Base-by-base conservation (phyloP, 306 rosid species). In the Glycine soja region DNA sequence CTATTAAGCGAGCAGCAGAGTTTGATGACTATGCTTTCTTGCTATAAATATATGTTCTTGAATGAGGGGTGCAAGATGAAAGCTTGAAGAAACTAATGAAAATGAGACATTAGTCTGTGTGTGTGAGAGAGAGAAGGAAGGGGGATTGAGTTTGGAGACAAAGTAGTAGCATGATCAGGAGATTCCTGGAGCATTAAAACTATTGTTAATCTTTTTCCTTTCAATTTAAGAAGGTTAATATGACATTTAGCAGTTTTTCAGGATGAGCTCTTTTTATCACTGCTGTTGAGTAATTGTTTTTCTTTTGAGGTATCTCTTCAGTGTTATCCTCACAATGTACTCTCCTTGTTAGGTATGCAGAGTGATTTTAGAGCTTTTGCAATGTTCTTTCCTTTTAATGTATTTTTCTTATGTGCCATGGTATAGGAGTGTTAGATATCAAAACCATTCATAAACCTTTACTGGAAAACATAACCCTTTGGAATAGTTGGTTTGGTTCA, bases 291-390 rank as follows among this genome's bases (percentile, higher is more conserved):
- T 30, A 54, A 24, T 8, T 9, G 24, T 24, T 6, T 14, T 32
- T 32, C 32, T 63, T 63, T 3, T 8, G 71, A 2, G 70, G 34
- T 10, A 43, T 54, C 24, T 68, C 48, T 53, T 8, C 15, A 5
- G 46, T 78, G 48, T 19, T 68, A n/a, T n/a, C n/a, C 13, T n/a
- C 14, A 14, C 8, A 18, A 34, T 40, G 59, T 56, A 78, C 32
- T 42, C 38, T 58, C 19, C 69, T 74, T 42, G 14, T 32, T 61
- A 62, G 48, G 13, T 38, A 66, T 43, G 79, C 45, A 7, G 45
- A 65, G 65, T 54, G 65, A 12, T 53, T 67, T 18, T 19, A 67
- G 68, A 19, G 67, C 61, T 42, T 66, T 68, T 67, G 64, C 19
- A 54, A 12, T 12, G 16, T 53, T 52, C 42, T 54, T 78, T 56